Evolutionary conservation across 345 rosid species (phyloP).

Genomic region (Cardiospermum halicacabum): DNA sequence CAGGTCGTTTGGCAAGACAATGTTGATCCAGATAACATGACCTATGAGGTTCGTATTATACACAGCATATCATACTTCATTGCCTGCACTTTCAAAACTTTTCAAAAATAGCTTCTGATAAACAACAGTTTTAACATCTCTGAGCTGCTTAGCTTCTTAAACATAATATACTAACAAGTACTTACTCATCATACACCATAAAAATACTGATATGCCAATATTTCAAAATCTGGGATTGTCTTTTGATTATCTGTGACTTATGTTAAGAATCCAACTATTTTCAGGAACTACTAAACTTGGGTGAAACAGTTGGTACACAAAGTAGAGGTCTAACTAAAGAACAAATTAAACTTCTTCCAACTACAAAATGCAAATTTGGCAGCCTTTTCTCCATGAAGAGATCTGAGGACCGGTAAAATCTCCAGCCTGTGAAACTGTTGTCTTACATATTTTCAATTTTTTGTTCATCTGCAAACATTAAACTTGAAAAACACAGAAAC

Average conservation of each 20-base stretch:
- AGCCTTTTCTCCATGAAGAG: slow-evolving; percentile 50
- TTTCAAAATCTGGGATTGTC: background rate
- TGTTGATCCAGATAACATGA: slow-evolving; percentile 64
- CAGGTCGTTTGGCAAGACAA: slow-evolving; percentile 65
- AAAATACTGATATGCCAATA: too few relatives aligned
- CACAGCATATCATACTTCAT: slow-evolving; percentile 6
- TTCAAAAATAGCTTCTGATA: too few relatives aligned
- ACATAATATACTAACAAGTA: too few relatives aligned
- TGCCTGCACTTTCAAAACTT: slow-evolving; percentile 3
- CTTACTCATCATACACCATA: background rate
- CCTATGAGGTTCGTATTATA: slow-evolving; percentile 53
- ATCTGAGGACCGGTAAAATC: slow-evolving; percentile 49
- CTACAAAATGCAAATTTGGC: slow-evolving; percentile 54
- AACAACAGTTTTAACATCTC: too few relatives aligned
- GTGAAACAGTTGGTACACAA: slow-evolving; percentile 65
- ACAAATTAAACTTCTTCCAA: slow-evolving; percentile 55
- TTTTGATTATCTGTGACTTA: background rate
- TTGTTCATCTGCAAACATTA: background rate
- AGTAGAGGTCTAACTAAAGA: slow-evolving; percentile 59
- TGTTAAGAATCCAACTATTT: too few relatives aligned
- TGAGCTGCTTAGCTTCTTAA: too few relatives aligned
- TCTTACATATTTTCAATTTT: background rate
- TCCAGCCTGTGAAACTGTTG: slow-evolving; percentile 6
- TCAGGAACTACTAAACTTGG: slow-evolving; percentile 71
- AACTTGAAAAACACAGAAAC: too few relatives aligned